These are phyloP conservation scores for Lindgomyces ingoldianus DNA, from an alignment of 495 filamentous ascomycete genomes.

Conservation along the genomic window DNA sequence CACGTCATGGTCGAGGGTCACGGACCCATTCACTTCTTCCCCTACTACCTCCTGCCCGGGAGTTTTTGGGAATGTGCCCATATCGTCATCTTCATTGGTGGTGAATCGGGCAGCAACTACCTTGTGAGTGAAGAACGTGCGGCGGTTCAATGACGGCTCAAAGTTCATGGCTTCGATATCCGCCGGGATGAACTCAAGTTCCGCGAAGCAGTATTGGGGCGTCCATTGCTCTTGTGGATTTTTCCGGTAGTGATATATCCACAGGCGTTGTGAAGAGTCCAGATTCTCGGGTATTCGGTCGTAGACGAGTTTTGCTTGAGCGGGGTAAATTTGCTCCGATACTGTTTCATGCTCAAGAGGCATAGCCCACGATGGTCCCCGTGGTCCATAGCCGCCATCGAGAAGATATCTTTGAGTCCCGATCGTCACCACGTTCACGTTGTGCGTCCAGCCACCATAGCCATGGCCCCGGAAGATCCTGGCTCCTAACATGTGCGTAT, in stretches of 20 bases:
- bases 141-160: slow-evolving; percentile 5
- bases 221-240: neutral
- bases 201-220: slow-evolving; percentile 10
- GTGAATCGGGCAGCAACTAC: slow-evolving; percentile 4
- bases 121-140: slow-evolving; percentile 15
- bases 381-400: neutral
- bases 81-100: slow-evolving; percentile 5
- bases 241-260: slow-evolving; percentile 4
- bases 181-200: slow-evolving; percentile 11
- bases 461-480: neutral
- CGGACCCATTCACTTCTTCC: neutral
- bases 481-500: neutral
- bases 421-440: neutral
- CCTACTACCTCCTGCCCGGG: slow-evolving; percentile 1
- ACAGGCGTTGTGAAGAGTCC: slow-evolving; percentile 4
- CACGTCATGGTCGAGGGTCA: neutral
- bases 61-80: neutral
- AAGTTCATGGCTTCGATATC: slow-evolving; percentile 13
- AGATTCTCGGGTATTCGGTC: slow-evolving; percentile 7
- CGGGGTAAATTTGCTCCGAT: neutral
- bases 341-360: neutral
- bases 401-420: neutral
- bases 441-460: neutral
- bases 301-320: slow-evolving; percentile 1
- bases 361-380: neutral